phyloP scores from a whole-genome alignment of 768 basidiomycete genomes.

The Omphalotus guepiniiformis region DNA sequence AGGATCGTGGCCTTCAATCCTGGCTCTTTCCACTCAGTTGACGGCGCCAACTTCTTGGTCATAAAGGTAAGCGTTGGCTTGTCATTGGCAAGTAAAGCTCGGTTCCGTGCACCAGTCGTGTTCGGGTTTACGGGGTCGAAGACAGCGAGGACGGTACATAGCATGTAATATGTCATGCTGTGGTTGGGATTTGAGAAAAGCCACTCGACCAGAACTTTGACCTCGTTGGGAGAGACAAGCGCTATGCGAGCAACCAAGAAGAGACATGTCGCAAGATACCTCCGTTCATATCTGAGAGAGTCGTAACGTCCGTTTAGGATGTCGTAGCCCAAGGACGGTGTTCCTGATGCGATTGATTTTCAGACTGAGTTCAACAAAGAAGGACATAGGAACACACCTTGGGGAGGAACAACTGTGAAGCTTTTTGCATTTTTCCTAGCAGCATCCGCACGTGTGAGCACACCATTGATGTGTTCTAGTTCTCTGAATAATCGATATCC shows the following conservation, averaged over 20 bases:
- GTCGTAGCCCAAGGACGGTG: constrained; percentile 56
- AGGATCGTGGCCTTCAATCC: constrained; percentile 68
- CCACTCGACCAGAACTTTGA: constrained; percentile 69
- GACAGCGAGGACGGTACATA: constrained; percentile 58
- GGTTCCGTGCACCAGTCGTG: constrained; percentile 37
- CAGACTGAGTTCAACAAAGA: background rate
- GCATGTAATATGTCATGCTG: constrained; percentile 62
- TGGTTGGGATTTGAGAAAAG: constrained; percentile 62
- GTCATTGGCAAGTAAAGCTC: constrained; percentile 46
- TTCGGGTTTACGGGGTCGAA: constrained; percentile 65
- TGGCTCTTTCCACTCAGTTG: constrained; percentile 61
- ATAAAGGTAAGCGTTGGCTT: constrained; percentile 47
- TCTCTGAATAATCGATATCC: constrained; percentile 56
- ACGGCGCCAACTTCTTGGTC: constrained; percentile 50
- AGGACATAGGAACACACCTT: constrained; percentile 41
- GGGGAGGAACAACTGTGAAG: constrained; percentile 52
- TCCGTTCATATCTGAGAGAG: constrained; percentile 71
- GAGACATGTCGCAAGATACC: constrained; percentile 59
- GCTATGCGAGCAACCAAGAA: constrained; percentile 62
- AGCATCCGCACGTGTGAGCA: constrained; percentile 49
- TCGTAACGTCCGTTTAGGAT: constrained; percentile 66
- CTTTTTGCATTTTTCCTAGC: constrained; percentile 61
- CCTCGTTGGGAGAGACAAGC: constrained; percentile 52
- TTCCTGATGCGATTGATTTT: constrained; percentile 9
- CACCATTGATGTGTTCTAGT: constrained; percentile 54